phyloP scores from a whole-genome alignment of 2,329 filamentous ascomycete genomes.

The Elsinoe ampelina region DNA sequence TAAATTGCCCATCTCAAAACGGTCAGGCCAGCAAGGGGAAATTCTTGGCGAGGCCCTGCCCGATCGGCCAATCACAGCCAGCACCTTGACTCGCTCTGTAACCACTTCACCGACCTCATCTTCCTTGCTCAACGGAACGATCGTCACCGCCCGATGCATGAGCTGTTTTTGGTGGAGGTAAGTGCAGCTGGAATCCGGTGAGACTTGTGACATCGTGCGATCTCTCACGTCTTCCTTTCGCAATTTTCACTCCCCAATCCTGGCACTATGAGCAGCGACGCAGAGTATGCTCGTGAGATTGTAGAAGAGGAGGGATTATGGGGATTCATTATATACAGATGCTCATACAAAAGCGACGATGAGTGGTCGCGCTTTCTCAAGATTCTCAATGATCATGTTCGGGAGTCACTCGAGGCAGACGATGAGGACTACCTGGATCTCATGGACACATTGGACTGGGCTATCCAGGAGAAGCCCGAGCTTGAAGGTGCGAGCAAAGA shows the following conservation, averaged over 20 bases:
- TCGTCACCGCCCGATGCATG: neutral
- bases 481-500: neutral
- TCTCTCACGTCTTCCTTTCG: too few species aligned
- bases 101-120: conserved; percentile 1
- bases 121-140: neutral
- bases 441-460: neutral
- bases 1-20: neutral
- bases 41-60: neutral
- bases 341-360: neutral
- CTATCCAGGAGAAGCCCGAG: neutral
- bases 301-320: conserved; percentile 1
- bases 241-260: too few species aligned
- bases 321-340: neutral
- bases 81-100: neutral
- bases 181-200: neutral
- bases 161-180: neutral
- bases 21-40: neutral
- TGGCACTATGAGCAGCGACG: neutral
- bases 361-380: neutral
- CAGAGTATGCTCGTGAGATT: neutral
- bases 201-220: too few species aligned
- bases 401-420: neutral
- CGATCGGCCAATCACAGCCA: neutral
- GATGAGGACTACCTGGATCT: neutral
- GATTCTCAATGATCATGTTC: neutral